These are phyloP conservation scores for Pichia norvegensis DNA, from an alignment of 1,139 yeast species.

Conservation along the genomic window DNA sequence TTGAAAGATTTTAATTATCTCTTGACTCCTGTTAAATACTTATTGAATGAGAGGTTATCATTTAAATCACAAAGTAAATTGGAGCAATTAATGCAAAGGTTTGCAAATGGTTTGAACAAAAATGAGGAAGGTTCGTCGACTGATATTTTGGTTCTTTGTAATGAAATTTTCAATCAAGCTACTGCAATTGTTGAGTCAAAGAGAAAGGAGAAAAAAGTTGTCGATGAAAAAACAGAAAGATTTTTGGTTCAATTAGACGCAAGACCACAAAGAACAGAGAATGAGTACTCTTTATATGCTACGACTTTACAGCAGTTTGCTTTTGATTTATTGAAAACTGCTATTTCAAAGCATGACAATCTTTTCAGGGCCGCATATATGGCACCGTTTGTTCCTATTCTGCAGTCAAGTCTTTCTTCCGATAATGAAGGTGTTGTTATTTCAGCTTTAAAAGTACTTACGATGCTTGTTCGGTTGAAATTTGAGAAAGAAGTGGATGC, in stretches of 20 bases:
- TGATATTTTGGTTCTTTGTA: slow-evolving; percentile 63
- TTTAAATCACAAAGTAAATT: slow-evolving; percentile 65
- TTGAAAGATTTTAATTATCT: slow-evolving; percentile 52
- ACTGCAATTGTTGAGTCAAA: slow-evolving; percentile 28
- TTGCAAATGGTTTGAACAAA: slow-evolving; percentile 67
- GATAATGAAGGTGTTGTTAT: slow-evolving; percentile 71
- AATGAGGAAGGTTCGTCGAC: slow-evolving; percentile 55
- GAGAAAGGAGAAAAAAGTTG: slow-evolving; percentile 22
- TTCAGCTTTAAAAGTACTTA: slow-evolving; percentile 58
- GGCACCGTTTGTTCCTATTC: slow-evolving; percentile 66
- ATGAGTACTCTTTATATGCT: slow-evolving; percentile 43
- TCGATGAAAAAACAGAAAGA: slow-evolving; percentile 36
- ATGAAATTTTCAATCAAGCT: slow-evolving; percentile 61
- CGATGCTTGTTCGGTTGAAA: slow-evolving; percentile 53
- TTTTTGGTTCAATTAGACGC: slow-evolving; percentile 63
- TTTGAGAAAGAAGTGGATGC: slow-evolving; percentile 50
- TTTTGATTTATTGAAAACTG: slow-evolving; percentile 67
- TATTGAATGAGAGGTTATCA: slow-evolving; percentile 59
- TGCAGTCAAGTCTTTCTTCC: slow-evolving; percentile 51
- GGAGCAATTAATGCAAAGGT: slow-evolving; percentile 70
- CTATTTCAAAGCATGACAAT: slow-evolving; percentile 52
- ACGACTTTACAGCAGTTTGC: slow-evolving; percentile 68
- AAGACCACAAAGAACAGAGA: slow-evolving; percentile 45
- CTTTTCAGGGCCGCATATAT: slow-evolving; percentile 56
- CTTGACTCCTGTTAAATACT: slow-evolving; percentile 60